Base-by-base conservation (phyloP, 2,329 filamentous ascomycete species). In the Verticillium albo-atrum region DNA sequence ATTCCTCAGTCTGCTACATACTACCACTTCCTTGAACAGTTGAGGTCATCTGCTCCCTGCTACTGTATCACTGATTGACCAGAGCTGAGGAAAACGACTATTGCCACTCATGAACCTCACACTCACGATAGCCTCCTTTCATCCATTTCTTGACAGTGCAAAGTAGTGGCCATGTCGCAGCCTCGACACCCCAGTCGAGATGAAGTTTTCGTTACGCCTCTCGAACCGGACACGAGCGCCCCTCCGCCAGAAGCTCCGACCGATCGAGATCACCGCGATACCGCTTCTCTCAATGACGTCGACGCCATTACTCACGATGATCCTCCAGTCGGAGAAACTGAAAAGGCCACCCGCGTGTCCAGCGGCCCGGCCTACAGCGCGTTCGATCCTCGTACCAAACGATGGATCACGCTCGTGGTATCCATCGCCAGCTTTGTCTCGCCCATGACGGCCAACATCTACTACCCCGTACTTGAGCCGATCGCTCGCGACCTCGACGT, bases 371-470 rank as follows among this genome's bases (percentile, higher is more conserved):
- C 73, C 4, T 77, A 76, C 62, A 74, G 64, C 55, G 69, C 71
- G 47, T 75, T 76, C 62, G 66, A 71, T 6, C 65, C 61, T 17
- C 63, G 67, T 14, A 79, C 76, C 64, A 85, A 79, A 67, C 69
- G 74, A 64, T 85, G 80, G 75, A 80, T 87, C 60, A 74, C 81
- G 34, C 65, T 71, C 55, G 80, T 87, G 78, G 80, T 82, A 58
- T 77, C 78, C 34, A 67, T 80, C 52, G 78, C 80, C 10, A 80
- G 80, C 65, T 81, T 84, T 63, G 75, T 85, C 62, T 85, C 82
- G 6, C 83, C 83, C 2, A 79, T 84, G 70, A 84, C 82, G 1
- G 84, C 83, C 61, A 86, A 86, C 65, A 82, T 88, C 54, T 85
- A 80, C 66, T 77, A 78, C 55, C 77, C 77, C 2, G 76, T 75